Base-by-base conservation (phyloP, 768 basidiomycete species). In the Panus rudis region DNA sequence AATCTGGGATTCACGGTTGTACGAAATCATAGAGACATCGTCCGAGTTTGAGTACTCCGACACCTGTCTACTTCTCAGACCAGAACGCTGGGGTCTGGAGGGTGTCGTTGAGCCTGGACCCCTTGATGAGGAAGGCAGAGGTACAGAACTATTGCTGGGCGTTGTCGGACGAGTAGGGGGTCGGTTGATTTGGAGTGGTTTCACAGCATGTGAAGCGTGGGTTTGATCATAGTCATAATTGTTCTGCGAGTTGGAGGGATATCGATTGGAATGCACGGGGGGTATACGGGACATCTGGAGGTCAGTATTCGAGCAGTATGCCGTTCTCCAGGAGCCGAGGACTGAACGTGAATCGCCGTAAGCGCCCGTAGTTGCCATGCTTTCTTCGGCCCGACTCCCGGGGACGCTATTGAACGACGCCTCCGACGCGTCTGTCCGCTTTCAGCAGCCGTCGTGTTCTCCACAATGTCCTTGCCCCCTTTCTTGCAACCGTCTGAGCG, bases 51-150 rank as follows among this genome's bases (percentile, higher is more conserved):
- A 71, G 49, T 75, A 65, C 38, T 81, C 79, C 17, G 77, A 72
- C 41, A 63, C 59, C 43, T 68, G 63, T 25, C 79, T 71, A 41
- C 65, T 66, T 57, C 84, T 71, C 30, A 79, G 62, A 38, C 83
- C 84, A 12, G 83, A 85, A 55, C 82, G 67, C 55, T 78, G 75
- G 12, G 84, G 84, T 37, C 83, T 74, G 39, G 73, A 66, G 14
- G 83, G 82, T 14, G 75, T 76, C 47, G 63, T 8, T 71, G 64
- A 12, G 59, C 44, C 66, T 46, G 33, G 54, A 47, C 24, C 60
- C 39, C 59, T 56, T n/a, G n/a, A n/a, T 44, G 61, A 67, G 43
- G 71, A 43, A 45, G 44, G 62, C 55, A 26, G 67, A 50, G 47
- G 58, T 51, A 58, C 68, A 28, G 21, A 44, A 21, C 44, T 47